Evolutionary conservation across 106 monocot genomes (phyloP), one percentile per base, ranked within the genome.

Genomic region (Cymbidium sinense): DNA sequence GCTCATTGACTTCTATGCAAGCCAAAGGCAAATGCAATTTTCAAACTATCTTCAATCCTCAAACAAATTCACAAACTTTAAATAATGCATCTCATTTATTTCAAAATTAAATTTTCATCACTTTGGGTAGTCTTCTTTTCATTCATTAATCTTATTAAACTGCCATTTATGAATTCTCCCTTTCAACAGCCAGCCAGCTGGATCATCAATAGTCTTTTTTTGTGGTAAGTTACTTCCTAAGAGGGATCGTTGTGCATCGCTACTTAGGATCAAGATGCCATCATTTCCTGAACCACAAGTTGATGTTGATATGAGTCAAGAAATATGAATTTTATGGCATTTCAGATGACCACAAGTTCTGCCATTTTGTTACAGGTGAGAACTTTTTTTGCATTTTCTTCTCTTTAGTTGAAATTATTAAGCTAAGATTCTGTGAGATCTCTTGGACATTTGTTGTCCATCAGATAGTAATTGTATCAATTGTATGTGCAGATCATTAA

Each of bases 131-230:
- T 15, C 3, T 12, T 67, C 28, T 67, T 67, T 30, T 67, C 67
- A 33, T 30, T 2, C 31, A 23, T 67, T 29, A 67, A 33, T 13
- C 65, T 15, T 33, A 67, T 31, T 31, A 67, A 15, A 67, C 4
- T 30, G 31, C 3, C 13, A 67, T 67, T 67, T 31, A 13, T 67
- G 31, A 67, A 67, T 33, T 9, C 0, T 33, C 76, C 11, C 64
- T 73, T 72, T 30, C 12, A 80, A 78, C 91, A 95, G 95, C 81
- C 91, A 81, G 86, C 85, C 43, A 90, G 75, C 74, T 95, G 95
- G 95, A 88, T 91, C 52, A 76, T 86, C 41, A 79, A 83, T 37
- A 86, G 87, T n/a, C 51, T 86, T 95, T 23, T 91, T 82, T 77
- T 83, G 82, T 8, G 95, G 89, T 35, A 85, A 95, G 77, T 79